These are phyloP conservation scores for Aspergillus haitiensis DNA, from an alignment of 495 filamentous ascomycete species.

Conservation along the genomic window DNA sequence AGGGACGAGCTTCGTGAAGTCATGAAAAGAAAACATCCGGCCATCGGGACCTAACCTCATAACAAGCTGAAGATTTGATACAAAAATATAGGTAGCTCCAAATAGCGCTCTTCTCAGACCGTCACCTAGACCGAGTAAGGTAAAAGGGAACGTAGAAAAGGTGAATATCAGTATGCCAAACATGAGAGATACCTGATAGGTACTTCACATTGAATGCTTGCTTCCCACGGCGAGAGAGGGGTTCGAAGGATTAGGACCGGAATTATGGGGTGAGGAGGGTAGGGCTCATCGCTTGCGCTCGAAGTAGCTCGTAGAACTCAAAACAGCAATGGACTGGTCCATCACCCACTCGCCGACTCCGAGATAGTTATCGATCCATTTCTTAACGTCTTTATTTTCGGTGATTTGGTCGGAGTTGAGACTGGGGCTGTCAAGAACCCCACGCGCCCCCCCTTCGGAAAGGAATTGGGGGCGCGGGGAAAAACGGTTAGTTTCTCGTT, in stretches of 20 bases:
- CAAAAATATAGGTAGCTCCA: not conserved
- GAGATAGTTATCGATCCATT: conserved; percentile 93
- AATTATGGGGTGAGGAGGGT: not conserved
- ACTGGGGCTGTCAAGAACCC: conserved; percentile 64
- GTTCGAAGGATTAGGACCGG: no score
- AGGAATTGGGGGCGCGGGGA: conserved; percentile 38
- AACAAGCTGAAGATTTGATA: not conserved
- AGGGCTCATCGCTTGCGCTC: conserved; percentile 72
- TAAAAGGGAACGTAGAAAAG: not conserved
- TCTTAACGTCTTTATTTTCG: conserved; percentile 81
- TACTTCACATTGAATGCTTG: no score
- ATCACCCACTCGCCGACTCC: conserved; percentile 96
- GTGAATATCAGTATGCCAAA: not conserved
- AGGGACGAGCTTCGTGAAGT: not conserved
- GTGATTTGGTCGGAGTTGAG: conserved; percentile 82
- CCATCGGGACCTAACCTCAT: no score
- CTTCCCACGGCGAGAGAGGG: no score
- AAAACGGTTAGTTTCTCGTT: conserved; percentile 32
- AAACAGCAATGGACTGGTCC: conserved; percentile 91
- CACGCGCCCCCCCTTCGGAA: conserved; percentile 32
- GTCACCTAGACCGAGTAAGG: not conserved
- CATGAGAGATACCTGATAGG: not conserved
- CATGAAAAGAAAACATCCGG: not conserved
- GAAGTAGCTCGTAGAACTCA: conserved; percentile 84
- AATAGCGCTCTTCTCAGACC: not conserved